phyloP scores from a whole-genome alignment of 2,329 filamentous ascomycete genomes.

The Dichotomopilus funicola region DNA sequence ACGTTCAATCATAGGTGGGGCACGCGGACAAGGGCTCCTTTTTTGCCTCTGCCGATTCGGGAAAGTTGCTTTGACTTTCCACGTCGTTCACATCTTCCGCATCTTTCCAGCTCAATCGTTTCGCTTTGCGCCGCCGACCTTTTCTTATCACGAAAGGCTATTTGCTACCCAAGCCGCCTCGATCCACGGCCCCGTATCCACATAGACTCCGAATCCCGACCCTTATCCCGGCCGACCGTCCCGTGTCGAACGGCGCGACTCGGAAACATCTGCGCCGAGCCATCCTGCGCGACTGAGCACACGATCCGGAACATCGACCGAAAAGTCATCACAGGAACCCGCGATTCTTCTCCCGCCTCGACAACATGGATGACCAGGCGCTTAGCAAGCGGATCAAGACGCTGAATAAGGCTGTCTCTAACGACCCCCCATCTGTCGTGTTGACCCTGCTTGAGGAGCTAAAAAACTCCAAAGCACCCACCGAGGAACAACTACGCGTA shows the following conservation, averaged over 20 bases:
- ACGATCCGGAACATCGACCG: no score
- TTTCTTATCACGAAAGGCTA: no score
- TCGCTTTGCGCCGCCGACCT: no score
- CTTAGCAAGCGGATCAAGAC: conserved; percentile 71
- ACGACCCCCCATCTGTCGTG: conserved; percentile 67
- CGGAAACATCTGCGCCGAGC: no score
- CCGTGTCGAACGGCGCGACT: no score
- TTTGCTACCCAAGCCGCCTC: no score
- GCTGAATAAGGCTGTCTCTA: conserved; percentile 71
- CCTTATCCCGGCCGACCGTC: no score
- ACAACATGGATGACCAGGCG: conserved; percentile 70
- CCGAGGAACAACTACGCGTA: conserved; percentile 82
- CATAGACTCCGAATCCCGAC: no score
- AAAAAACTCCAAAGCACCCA: conserved; percentile 73
- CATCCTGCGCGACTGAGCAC: no score
- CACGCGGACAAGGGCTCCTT: conserved; percentile 1
- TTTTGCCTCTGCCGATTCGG: conserved; percentile 1
- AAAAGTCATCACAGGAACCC: no score
- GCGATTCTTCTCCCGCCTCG: no score
- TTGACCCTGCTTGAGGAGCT: conserved; percentile 70
- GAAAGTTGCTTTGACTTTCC: conserved; percentile 1
- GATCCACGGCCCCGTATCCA: no score
- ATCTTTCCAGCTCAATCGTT: neutral
- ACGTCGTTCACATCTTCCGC: neutral
- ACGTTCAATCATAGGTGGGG: neutral